Base-by-base conservation (phyloP, 169 alveolate genomes). In the Theileria annulata region DNA sequence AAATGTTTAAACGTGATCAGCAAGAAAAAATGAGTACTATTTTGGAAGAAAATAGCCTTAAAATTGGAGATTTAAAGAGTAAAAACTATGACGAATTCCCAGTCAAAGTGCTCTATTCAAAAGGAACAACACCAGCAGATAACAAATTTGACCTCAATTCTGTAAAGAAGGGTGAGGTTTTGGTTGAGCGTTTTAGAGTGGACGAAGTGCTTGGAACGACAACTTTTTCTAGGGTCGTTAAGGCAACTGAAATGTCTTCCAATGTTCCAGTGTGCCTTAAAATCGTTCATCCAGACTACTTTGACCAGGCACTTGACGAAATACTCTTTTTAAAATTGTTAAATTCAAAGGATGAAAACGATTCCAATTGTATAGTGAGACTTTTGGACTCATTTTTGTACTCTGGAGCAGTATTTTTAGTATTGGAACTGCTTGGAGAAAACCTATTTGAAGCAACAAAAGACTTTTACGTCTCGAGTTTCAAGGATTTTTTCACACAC, bases 291-390 rank as follows among this genome's bases (percentile, higher is more conserved):
- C 87, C 90, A 21, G 90, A 84, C 21, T 58, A 80, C 1, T 64
- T 77, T 25, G 47, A 31, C 60, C 90, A 77, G 78, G 86, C 90
- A 31, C 56, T 84, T 21, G 90, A 76, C 35, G 90, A 84, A 47
- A 84, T 84, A 54, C 62, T 74, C 47, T 28, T 77, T 59, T 28
- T 84, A 48, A 84, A 76, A 42, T 23, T 60, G 23, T 77, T 84
- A 8, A 77, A 82, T 48, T 9, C 81, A n/a, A 59, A 51, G 66
- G 79, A 62, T 23, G 28, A 49, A 1, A 48, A 56, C 2, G 80
- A 62, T 15, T 9, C 25, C 48, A 31, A 59, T 9, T 59, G 48
- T 13, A 84, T 84, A 2, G 86, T 84, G 42, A 62, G 71, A 30
- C 48, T 84, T 17, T 37, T 54, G 31, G 90, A 84, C 71, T 84